A percentile compares a stretch with the other conserved stretches of the same genome.
phyloP scores from a whole-genome alignment of 108 stramenopile species.

The Nitzschia sp. region DNA sequence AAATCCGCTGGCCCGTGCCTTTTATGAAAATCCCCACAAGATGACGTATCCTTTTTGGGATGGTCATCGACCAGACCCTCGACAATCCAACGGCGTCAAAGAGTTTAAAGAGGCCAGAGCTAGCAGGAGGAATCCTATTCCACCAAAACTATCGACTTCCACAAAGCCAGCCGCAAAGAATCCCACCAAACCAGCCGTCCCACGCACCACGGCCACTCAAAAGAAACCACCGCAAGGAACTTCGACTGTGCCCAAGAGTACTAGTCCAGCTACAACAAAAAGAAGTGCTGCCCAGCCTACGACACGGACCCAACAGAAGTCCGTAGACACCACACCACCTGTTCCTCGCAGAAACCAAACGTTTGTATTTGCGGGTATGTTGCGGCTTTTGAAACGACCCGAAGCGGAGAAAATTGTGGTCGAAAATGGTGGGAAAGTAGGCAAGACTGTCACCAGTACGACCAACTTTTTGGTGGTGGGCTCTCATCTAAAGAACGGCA shows the following conservation, averaged over 20 bases:
- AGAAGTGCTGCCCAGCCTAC: not conserved
- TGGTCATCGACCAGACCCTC: not conserved
- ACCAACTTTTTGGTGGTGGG: conserved; percentile 19
- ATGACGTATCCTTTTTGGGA: conserved; percentile 31
- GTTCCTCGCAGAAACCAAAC: not conserved
- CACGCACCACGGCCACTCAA: not conserved
- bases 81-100: not conserved
- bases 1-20: conserved; percentile 44
- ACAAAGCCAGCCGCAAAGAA: not conserved
- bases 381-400: not conserved
- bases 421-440: conserved; percentile 12
- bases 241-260: not conserved
- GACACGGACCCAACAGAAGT: not conserved
- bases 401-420: conserved; percentile 15
- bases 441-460: conserved; percentile 13
- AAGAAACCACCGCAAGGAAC: not conserved
- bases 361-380: conserved; percentile 24
- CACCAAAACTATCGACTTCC: not conserved
- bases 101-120: not conserved
- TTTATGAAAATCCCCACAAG: conserved; percentile 32
- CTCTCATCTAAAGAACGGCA: conserved; percentile 13
- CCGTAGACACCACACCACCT: not conserved
- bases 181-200: not conserved
- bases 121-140: not conserved
- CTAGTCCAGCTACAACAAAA: not conserved